These are phyloP conservation scores for Eucalyptus melliodora DNA, from an alignment of 345 rosid genomes.

Conservation along the genomic window DNA sequence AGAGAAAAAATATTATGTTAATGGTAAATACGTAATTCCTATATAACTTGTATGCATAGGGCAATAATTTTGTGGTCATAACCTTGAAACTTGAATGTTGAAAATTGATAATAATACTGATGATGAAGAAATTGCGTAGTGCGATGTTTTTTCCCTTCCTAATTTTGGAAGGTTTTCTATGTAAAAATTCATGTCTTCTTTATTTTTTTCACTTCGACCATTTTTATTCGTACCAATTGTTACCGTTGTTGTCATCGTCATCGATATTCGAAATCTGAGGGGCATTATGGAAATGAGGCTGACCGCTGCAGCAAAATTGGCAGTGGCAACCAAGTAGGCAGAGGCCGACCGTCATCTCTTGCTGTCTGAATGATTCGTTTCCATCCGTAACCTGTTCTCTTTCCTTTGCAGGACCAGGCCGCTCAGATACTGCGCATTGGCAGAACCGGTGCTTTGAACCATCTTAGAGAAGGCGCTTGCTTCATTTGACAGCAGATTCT, in stretches of 20 bases:
- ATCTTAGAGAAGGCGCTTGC: conserved; percentile 55
- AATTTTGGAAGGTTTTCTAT: no score
- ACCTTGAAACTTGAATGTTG: no score
- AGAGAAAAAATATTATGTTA: no score
- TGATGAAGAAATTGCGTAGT: no score
- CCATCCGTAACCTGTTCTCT: not conserved
- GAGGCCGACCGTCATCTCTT: conserved; percentile 38
- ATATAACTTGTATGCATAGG: no score
- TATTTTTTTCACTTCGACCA: no score
- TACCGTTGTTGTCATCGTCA: conserved; percentile 39
- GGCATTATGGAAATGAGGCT: conserved; percentile 58
- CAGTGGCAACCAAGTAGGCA: conserved; percentile 77
- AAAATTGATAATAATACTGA: no score
- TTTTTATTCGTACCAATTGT: not conserved
- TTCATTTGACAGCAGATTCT: conserved; percentile 46
- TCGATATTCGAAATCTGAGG: conserved; percentile 37
- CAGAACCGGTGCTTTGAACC: conserved; percentile 73
- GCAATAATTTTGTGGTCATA: no score
- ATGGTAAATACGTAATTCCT: no score
- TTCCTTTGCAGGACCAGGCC: conserved; percentile 33
- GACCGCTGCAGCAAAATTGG: conserved; percentile 53
- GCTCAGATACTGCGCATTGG: conserved; percentile 54
- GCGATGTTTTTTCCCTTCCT: no score
- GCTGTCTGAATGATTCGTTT: not conserved
- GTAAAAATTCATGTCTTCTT: no score